Percentiles rank a stretch among this genome's conserved stretches.
These are phyloP conservation scores for Vigna radiata DNA, from an alignment of 306 rosid genomes.

Conservation along the genomic window DNA sequence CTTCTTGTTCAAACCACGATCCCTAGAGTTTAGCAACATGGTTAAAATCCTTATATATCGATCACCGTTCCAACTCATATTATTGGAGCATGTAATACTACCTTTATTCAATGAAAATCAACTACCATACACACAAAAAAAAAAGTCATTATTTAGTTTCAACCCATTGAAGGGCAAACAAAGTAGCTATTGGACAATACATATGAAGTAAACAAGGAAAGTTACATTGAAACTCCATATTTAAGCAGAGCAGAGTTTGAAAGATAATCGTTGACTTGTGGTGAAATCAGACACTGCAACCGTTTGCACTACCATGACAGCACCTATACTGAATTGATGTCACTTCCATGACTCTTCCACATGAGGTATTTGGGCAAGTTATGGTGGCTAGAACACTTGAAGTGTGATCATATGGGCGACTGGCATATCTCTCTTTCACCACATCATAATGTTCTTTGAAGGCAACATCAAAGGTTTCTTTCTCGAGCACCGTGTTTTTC, in stretches of 20 bases:
- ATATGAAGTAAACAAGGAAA: slow-evolving; percentile 1
- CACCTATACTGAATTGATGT: slow-evolving; percentile 43
- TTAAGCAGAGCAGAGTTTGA: neutral
- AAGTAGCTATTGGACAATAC: slow-evolving; percentile 12
- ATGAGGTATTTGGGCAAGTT: slow-evolving; percentile 45
- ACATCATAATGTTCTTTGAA: slow-evolving; percentile 37
- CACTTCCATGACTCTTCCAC: slow-evolving; percentile 50
- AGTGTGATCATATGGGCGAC: slow-evolving; percentile 3
- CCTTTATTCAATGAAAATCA: slow-evolving; percentile 36
- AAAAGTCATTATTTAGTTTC: slow-evolving; percentile 40
- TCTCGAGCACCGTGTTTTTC: slow-evolving; percentile 31
- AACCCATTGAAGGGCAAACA: slow-evolving; percentile 31
- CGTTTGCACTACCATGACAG: slow-evolving; percentile 43
- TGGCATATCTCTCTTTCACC: slow-evolving; percentile 9
- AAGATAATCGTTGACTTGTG: neutral
- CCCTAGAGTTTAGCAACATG: too few relatives aligned
- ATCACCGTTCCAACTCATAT: too few relatives aligned
- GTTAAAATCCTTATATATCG: too few relatives aligned
- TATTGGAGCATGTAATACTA: neutral
- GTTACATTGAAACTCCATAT: neutral
- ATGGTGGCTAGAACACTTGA: slow-evolving; percentile 46
- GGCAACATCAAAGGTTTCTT: slow-evolving; percentile 41
- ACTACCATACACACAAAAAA: slow-evolving; percentile 1
- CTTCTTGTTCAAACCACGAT: too few relatives aligned
- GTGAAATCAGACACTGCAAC: slow-evolving; percentile 32